Conservation (phyloP, 2,329 filamentous ascomycete genomes). For the Talaromyces verruculosus region DNA sequence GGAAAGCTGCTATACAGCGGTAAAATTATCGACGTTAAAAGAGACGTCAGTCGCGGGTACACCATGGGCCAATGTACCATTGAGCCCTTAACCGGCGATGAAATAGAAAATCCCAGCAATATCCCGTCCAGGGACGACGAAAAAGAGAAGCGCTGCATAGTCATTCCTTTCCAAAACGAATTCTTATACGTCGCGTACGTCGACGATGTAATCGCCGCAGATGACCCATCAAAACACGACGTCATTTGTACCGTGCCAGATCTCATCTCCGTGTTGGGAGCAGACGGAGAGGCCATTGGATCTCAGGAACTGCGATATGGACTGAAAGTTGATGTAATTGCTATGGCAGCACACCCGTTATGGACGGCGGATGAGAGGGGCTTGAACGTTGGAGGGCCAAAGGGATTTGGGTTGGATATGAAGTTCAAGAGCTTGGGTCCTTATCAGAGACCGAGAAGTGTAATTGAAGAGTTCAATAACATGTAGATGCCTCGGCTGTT, state of each 20-base stretch:
- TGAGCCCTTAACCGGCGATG: slow-evolving; percentile 30
- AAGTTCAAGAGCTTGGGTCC: slow-evolving; percentile 16
- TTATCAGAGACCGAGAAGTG: slow-evolving; percentile 19
- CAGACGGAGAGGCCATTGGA: slow-evolving; percentile 53
- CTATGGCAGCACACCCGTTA: slow-evolving; percentile 50
- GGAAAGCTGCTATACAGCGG: slow-evolving; percentile 47
- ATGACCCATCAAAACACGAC: slow-evolving; percentile 24
- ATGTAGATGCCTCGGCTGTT: background rate
- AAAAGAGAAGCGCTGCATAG: slow-evolving; percentile 18
- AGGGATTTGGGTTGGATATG: slow-evolving; percentile 40
- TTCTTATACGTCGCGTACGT: slow-evolving; percentile 31
- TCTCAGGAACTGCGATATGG: slow-evolving; percentile 55
- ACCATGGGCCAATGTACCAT: slow-evolving; percentile 38
- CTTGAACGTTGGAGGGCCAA: slow-evolving; percentile 43
- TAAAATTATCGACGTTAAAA: slow-evolving; percentile 48
- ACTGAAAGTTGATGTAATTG: slow-evolving; percentile 53
- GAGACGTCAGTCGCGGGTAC: slow-evolving; percentile 40
- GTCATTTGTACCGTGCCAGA: slow-evolving; percentile 37
- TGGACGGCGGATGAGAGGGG: slow-evolving; percentile 47
- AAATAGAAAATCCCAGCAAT: slow-evolving; percentile 22
- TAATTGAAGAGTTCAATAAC: slow-evolving; percentile 20
- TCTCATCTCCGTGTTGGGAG: slow-evolving; percentile 40
- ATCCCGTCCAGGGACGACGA: background rate
- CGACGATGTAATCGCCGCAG: slow-evolving; percentile 12
- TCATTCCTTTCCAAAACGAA: slow-evolving; percentile 34